Evolutionary conservation across 75 land plant species (phyloP), one percentile per base, ranked within the genome.

Genomic region (Sequoia sempervirens): DNA sequence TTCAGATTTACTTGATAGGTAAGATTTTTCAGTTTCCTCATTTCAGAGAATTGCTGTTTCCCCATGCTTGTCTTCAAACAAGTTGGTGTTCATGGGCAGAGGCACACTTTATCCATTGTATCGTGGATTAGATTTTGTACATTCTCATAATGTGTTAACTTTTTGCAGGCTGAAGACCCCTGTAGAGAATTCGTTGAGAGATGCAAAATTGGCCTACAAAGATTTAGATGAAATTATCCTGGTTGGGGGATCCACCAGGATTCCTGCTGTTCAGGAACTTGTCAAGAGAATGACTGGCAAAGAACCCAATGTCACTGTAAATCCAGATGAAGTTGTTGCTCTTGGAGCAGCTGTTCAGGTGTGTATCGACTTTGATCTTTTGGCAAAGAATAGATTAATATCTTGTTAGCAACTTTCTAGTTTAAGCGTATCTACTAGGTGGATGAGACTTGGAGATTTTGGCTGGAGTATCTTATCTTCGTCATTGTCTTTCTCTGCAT

Each of bases 321-420:
- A 96, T 82, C 98, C 96, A 23, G n/a, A n/a, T n/a, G 96, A 96
- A 87, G 98, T 93, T 46, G 95, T 96, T 73, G 98, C 98, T 40
- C 87, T 94, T n/a, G 94, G 98, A 14, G 94, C 96, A 83, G 91
- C 96, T 4, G 93, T 96, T n/a, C n/a, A n/a, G n/a, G n/a, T n/a
- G n/a, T n/a, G n/a, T n/a, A n/a, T n/a, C n/a, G n/a, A n/a, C n/a
- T n/a, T n/a, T n/a, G n/a, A n/a, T n/a, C n/a, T n/a, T n/a, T n/a
- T n/a, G n/a, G n/a, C n/a, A n/a, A n/a, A n/a, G n/a, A n/a, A n/a
- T n/a, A n/a, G n/a, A n/a, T n/a, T n/a, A n/a, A n/a, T n/a, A n/a
- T n/a, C n/a, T n/a, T n/a, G n/a, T n/a, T n/a, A n/a, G n/a, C n/a
- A n/a, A n/a, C n/a, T n/a, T n/a, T n/a, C n/a, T n/a, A n/a, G n/a